Evolutionary conservation across 2,329 filamentous ascomycete genomes (phyloP).

Genomic region (Cladosporium sp.): DNA sequence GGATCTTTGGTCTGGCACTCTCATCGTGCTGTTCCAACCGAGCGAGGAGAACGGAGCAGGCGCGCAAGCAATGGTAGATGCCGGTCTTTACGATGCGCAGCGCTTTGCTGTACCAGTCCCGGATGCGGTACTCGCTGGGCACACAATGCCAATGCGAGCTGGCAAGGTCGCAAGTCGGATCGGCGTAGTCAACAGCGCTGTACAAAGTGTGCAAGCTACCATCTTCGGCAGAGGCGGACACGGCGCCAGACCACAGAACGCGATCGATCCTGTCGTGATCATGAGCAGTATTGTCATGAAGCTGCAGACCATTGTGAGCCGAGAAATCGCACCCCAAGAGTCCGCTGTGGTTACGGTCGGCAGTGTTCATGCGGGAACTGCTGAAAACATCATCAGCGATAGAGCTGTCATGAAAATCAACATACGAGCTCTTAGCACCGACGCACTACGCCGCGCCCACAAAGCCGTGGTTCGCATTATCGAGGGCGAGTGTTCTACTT

Average conservation of each 20-base stretch:
- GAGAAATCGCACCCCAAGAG: slow-evolving; percentile 43
- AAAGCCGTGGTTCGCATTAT: slow-evolving; percentile 52
- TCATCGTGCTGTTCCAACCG: slow-evolving; percentile 21
- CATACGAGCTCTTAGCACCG: slow-evolving; percentile 46
- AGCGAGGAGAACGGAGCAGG: slow-evolving; percentile 19
- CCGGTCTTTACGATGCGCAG: slow-evolving; percentile 12
- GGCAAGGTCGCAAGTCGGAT: slow-evolving; percentile 38
- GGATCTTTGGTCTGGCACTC: slow-evolving; percentile 18
- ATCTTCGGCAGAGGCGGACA: slow-evolving; percentile 48
- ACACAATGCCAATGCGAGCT: slow-evolving; percentile 31
- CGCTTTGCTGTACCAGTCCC: slow-evolving; percentile 15
- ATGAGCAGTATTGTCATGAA: slow-evolving; percentile 44
- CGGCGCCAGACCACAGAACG: slow-evolving; percentile 43
- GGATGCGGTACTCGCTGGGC: slow-evolving; percentile 18
- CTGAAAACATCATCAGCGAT: slow-evolving; percentile 50
- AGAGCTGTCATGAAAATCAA: slow-evolving; percentile 51
- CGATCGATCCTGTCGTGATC: slow-evolving; percentile 51
- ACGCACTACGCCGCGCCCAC: slow-evolving; percentile 47
- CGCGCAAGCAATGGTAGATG: slow-evolving; percentile 19
- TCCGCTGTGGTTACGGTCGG: slow-evolving; percentile 48
- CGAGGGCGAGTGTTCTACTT: slow-evolving; percentile 53
- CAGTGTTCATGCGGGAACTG: slow-evolving; percentile 44
- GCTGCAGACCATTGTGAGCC: slow-evolving; percentile 43
- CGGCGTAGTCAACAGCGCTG: slow-evolving; percentile 39
- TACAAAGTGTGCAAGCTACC: slow-evolving; percentile 41